These are phyloP conservation scores for Cladophialophora exuberans DNA, from an alignment of 2,329 filamentous ascomycete genomes.

Conservation along the genomic window DNA sequence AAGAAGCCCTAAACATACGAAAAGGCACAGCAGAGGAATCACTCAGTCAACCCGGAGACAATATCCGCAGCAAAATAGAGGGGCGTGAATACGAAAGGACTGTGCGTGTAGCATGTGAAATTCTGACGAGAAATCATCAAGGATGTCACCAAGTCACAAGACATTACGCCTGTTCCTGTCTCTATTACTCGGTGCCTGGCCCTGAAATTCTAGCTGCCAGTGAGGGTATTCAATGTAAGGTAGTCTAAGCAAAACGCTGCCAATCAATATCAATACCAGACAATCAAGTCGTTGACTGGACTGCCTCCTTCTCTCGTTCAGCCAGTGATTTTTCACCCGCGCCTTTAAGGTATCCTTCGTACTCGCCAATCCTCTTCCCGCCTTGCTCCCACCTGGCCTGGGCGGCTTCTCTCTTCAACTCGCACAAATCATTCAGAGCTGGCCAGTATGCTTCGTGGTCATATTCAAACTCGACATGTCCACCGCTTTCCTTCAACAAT, in stretches of 20 bases:
- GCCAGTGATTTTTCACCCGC: constrained; percentile 48
- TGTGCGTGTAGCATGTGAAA: constrained; percentile 7
- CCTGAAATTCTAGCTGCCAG: too few relatives aligned
- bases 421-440: constrained; percentile 72
- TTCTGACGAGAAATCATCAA: not conserved
- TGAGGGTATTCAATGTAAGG: too few relatives aligned
- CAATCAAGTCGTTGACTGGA: not conserved
- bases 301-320: constrained; percentile 35
- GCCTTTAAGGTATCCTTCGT: constrained; percentile 86
- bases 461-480: constrained; percentile 86
- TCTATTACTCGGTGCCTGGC: constrained; percentile 1
- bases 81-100: not conserved
- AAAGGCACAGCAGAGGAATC: not conserved
- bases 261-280: not conserved
- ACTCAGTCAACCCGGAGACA: not conserved
- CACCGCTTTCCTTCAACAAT: constrained; percentile 77
- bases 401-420: constrained; percentile 65
- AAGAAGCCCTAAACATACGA: not conserved
- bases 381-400: constrained; percentile 74
- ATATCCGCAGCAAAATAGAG: not conserved
- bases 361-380: constrained; percentile 82
- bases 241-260: constrained; percentile 1
- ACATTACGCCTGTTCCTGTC: constrained; percentile 13
- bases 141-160: constrained; percentile 3
- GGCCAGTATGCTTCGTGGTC: constrained; percentile 91